Evolutionary conservation across 768 basidiomycete genomes (phyloP).

Genomic region (Collybia sordida): DNA sequence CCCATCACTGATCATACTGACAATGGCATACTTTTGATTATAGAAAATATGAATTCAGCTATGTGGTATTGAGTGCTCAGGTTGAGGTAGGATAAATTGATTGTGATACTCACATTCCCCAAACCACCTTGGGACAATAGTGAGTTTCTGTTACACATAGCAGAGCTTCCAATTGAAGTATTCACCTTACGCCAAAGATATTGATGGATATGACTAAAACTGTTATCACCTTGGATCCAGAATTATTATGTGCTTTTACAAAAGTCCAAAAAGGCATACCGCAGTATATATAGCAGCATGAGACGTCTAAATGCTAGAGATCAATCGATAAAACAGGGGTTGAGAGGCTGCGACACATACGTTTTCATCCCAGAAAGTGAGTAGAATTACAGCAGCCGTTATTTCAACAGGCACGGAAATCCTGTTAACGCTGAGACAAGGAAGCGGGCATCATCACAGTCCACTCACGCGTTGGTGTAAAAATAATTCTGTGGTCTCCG

Average conservation of each 20-base stretch:
- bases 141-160: constrained; percentile 1
- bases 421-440: constrained; percentile 20
- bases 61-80: constrained; percentile 3
- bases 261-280: constrained; percentile 15
- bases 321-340: background rate
- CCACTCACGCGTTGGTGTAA: constrained; percentile 37
- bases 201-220: constrained; percentile 62
- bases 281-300: constrained; percentile 60
- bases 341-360: constrained; percentile 29
- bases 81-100: background rate
- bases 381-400: constrained; percentile 65
- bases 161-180: background rate
- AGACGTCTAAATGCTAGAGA: constrained; percentile 28
- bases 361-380: constrained; percentile 71
- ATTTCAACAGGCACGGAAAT: constrained; percentile 75
- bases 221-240: constrained; percentile 38
- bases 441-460: background rate
- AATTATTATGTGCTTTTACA: background rate
- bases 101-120: constrained; percentile 51
- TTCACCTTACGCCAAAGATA: constrained; percentile 65
- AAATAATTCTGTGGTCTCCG: constrained; percentile 36
- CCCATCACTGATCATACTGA: background rate
- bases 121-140: constrained; percentile 43
- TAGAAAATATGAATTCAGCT: constrained; percentile 68
- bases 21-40: constrained; percentile 54